phyloP scores from a whole-genome alignment of 2,329 filamentous ascomycete species.

The Colletotrichum gloeosporioides region DNA sequence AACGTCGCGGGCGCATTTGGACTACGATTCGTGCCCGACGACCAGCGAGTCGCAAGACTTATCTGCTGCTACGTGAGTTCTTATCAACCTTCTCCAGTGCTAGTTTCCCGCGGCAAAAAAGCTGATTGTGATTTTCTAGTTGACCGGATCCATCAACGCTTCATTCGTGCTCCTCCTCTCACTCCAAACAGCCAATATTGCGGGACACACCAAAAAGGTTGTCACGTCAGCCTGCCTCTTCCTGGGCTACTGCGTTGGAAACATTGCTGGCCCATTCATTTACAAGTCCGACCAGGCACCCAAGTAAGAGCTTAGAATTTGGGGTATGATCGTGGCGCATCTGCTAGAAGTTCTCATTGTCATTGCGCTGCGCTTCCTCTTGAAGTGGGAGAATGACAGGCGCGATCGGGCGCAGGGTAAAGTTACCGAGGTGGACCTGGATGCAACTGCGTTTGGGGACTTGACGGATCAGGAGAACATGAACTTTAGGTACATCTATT shows the following conservation, averaged over 20 bases:
- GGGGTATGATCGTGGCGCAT: neutral
- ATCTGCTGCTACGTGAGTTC: neutral
- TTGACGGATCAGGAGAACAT: neutral
- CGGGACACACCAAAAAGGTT: neutral
- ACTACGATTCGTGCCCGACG: neutral
- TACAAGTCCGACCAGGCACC: neutral
- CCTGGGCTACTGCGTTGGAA: neutral
- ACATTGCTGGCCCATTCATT: neutral
- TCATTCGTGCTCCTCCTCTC: neutral
- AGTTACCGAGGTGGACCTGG: neutral
- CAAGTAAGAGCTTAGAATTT: neutral
- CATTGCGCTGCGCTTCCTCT: neutral
- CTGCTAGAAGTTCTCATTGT: neutral
- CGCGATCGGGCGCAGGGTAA: neutral
- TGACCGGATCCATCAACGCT: neutral
- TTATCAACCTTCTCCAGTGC: neutral
- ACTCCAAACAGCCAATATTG: neutral
- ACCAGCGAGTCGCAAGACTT: neutral
- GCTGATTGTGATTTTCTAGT: neutral
- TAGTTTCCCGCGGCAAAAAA: neutral
- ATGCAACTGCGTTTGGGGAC: neutral
- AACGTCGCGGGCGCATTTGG: neutral
- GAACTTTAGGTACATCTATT: neutral
- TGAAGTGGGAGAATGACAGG: neutral
- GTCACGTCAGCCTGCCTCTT: neutral